Conservation (phyloP, 2,329 filamentous ascomycete species). For the Penicillium sp. region DNA sequence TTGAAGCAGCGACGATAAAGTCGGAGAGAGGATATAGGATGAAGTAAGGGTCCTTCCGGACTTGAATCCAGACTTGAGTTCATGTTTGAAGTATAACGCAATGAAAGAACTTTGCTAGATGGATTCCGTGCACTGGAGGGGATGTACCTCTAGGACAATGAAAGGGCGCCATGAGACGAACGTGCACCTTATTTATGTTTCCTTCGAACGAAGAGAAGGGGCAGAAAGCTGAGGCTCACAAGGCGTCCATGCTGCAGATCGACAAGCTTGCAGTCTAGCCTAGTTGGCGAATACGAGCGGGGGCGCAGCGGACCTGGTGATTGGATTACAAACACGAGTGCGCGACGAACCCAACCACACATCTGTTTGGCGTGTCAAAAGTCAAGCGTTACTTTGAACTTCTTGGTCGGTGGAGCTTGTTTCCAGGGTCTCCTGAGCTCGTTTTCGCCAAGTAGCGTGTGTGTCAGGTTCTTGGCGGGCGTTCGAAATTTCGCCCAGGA, state of each 20-base stretch:
- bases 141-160: not conserved
- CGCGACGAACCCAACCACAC: too few species aligned
- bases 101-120: not conserved
- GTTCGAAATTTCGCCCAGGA: too few species aligned
- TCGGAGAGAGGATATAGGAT: not conserved
- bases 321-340: not conserved
- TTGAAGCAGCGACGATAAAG: constrained; percentile 15
- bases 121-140: not conserved
- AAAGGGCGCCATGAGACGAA: not conserved
- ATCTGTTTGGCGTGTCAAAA: not conserved
- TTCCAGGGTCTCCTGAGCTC: not conserved
- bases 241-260: not conserved
- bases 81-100: not conserved
- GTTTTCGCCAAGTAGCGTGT: not conserved
- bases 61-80: not conserved
- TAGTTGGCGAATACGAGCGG: constrained; percentile 11
- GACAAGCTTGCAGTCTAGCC: not conserved
- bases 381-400: not conserved
- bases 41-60: not conserved
- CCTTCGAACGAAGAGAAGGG: not conserved
- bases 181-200: not conserved
- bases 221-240: not conserved
- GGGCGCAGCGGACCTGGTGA: not conserved
- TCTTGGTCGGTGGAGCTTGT: not conserved
- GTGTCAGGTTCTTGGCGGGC: not conserved